Evolutionary conservation across 1,284 basidiomycete genomes (phyloP).

Genomic region (Moesziomyces sp.): DNA sequence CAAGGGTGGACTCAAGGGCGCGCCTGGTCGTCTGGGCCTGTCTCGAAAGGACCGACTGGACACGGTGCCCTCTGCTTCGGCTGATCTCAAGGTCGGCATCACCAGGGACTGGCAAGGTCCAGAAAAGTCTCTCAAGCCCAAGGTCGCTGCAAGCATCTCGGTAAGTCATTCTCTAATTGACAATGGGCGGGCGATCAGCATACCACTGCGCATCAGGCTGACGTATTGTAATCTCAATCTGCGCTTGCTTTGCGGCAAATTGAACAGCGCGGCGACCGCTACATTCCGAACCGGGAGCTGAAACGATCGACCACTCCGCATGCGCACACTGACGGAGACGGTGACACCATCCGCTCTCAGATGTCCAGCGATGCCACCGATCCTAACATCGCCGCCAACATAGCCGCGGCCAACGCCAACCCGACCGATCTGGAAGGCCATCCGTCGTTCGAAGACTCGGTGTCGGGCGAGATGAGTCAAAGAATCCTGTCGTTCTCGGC

Average conservation of each 20-base stretch:
- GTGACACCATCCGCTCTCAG: conserved; percentile 51
- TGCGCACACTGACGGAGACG: conserved; percentile 48
- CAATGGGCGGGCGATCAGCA: too few relatives aligned
- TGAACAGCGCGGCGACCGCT: conserved; percentile 60
- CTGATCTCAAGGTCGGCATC: conserved; percentile 49
- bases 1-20: conserved; percentile 34
- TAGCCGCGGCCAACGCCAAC: conserved; percentile 51
- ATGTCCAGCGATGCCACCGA: conserved; percentile 37
- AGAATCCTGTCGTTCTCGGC: conserved; percentile 70
- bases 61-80: conserved; percentile 20
- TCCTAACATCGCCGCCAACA: conserved; percentile 48
- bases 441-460: conserved; percentile 57
- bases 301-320: conserved; percentile 38
- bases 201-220: too few relatives aligned
- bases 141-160: conserved; percentile 43
- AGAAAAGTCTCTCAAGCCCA: conserved; percentile 42
- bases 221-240: too few relatives aligned
- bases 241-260: too few relatives aligned
- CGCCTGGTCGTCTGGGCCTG: conserved; percentile 18
- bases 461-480: conserved; percentile 67
- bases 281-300: conserved; percentile 64
- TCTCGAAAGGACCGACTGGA: conserved; percentile 52
- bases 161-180: conserved; percentile 6
- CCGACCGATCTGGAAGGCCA: conserved; percentile 53
- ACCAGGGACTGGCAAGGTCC: conserved; percentile 60